Conservation (phyloP, 2,329 filamentous ascomycete species). For the Didymella pomorum region DNA sequence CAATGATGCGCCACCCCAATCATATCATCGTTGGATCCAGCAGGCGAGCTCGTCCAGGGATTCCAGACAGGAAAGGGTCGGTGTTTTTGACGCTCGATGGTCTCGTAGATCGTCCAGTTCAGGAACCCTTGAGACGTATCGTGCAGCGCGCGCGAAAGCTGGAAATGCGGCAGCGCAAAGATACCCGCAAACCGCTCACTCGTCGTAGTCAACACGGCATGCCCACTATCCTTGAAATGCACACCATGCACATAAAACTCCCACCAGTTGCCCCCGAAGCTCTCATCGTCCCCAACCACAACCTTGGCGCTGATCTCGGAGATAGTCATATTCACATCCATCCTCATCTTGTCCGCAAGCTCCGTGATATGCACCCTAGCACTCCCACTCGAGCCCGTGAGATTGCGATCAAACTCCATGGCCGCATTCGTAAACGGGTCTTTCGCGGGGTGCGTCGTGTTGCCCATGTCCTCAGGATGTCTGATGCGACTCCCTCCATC, state of each 20-base stretch:
- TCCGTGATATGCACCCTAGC: constrained; percentile 74
- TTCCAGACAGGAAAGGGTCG: constrained; percentile 63
- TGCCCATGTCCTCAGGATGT: constrained; percentile 56
- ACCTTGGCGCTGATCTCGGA: constrained; percentile 75
- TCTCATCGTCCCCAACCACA: constrained; percentile 74
- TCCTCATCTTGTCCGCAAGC: constrained; percentile 49
- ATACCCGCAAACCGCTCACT: constrained; percentile 90
- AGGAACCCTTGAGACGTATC: constrained; percentile 62
- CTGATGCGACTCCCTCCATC: constrained; percentile 58
- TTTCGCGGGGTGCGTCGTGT: constrained; percentile 66
- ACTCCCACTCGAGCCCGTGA: constrained; percentile 73
- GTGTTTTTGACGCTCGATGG: constrained; percentile 70
- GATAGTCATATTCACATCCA: constrained; percentile 55
- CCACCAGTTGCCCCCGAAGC: constrained; percentile 73
- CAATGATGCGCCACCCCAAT: constrained; percentile 78
- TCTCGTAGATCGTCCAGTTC: constrained; percentile 73
- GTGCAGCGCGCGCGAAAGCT: constrained; percentile 65
- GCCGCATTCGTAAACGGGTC: constrained; percentile 68
- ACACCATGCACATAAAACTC: constrained; percentile 82
- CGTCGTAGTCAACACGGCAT: constrained; percentile 83
- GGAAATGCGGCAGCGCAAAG: constrained; percentile 85
- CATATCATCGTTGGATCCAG: constrained; percentile 63
- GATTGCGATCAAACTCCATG: constrained; percentile 76
- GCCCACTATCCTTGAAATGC: constrained; percentile 83
- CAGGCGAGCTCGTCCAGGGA: constrained; percentile 78